Evolutionary conservation across 2,329 filamentous ascomycete species (phyloP).

Genomic region (Ophiocordyceps sinensis): DNA sequence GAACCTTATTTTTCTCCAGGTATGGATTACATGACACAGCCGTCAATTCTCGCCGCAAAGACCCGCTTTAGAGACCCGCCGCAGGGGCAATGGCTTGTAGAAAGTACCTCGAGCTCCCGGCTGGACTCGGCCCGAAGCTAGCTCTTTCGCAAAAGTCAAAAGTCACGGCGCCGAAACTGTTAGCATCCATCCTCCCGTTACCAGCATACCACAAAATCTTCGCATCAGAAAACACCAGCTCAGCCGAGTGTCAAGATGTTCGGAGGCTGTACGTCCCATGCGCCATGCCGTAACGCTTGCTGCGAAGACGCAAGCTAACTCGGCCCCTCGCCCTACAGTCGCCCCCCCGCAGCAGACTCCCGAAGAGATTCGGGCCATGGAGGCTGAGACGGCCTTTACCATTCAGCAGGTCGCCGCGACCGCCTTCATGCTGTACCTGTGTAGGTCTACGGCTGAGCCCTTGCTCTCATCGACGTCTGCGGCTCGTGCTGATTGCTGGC

Average conservation of each 20-base stretch:
- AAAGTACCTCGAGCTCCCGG: background rate
- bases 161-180: background rate
- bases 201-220: background rate
- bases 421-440: conserved; percentile 59
- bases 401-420: conserved; percentile 53
- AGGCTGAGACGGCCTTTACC: conserved; percentile 51
- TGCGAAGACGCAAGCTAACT: conserved; percentile 7
- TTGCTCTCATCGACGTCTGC: background rate
- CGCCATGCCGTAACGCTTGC: background rate
- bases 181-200: conserved; percentile 1
- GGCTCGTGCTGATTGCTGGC: conserved; percentile 3
- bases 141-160: background rate
- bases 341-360: conserved; percentile 53
- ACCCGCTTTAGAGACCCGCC: background rate
- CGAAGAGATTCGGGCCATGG: conserved; percentile 56
- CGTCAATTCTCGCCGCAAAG: background rate
- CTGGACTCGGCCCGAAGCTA: background rate
- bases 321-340: conserved; percentile 25
- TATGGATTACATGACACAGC: background rate
- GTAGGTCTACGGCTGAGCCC: conserved; percentile 28
- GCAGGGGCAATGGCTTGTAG: background rate
- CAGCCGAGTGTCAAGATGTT: conserved; percentile 9
- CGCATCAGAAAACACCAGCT: background rate
- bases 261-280: conserved; percentile 25
- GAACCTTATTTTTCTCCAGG: background rate